Conservation (phyloP, 1,139 yeast species). For the Candida glucosophila region DNA sequence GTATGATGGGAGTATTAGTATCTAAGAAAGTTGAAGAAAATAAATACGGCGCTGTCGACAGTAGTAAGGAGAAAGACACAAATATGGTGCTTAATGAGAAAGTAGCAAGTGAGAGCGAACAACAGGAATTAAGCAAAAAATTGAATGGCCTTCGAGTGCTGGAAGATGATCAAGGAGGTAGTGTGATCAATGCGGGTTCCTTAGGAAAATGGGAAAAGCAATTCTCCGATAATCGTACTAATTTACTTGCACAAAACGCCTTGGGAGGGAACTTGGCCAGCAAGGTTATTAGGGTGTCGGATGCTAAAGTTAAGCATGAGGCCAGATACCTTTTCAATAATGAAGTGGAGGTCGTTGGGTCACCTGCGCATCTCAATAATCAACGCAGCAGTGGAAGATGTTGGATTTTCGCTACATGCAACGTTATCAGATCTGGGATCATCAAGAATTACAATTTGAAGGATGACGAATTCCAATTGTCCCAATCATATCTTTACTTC, state of each 20-base stretch:
- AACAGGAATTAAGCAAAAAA: too few relatives aligned
- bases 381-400: constrained; percentile 75
- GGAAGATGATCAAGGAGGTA: too few relatives aligned
- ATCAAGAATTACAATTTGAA: constrained; percentile 57
- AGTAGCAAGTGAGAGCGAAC: too few relatives aligned
- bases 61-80: too few relatives aligned
- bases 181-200: too few relatives aligned
- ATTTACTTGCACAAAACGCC: constrained; percentile 51
- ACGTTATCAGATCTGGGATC: constrained; percentile 55
- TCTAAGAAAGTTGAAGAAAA: too few relatives aligned
- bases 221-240: constrained; percentile 44
- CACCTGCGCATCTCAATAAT: constrained; percentile 54
- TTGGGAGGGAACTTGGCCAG: constrained; percentile 43
- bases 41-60: too few relatives aligned
- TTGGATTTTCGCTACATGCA: constrained; percentile 82
- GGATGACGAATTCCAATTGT: constrained; percentile 53
- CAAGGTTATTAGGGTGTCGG: constrained; percentile 29
- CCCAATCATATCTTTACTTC: constrained; percentile 61
- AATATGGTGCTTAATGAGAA: too few relatives aligned
- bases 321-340: constrained; percentile 50
- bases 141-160: too few relatives aligned
- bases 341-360: constrained; percentile 54
- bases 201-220: constrained; percentile 44
- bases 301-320: constrained; percentile 12
- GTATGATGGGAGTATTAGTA: too few relatives aligned